Percentiles rank a stretch among this genome's conserved stretches.
Conservation (phyloP, 169 alveolate species). For the Cryptosporidium tyzzeri region DNA sequence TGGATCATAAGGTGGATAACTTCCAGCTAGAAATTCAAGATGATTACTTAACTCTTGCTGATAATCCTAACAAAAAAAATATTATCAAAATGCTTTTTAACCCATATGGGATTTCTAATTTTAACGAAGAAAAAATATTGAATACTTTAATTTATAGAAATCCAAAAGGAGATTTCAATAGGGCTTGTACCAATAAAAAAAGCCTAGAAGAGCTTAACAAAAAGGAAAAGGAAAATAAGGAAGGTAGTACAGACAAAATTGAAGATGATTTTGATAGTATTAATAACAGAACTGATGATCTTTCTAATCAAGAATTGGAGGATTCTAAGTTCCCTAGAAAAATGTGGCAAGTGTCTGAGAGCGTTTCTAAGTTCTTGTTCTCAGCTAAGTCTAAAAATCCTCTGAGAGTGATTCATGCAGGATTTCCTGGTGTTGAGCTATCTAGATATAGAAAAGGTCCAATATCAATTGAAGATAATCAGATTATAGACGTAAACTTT, state of each 20-base stretch:
- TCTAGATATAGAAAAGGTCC: conserved; percentile 73
- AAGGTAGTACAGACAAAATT: background rate
- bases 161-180: conserved; percentile 75
- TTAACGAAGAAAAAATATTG: conserved; percentile 13
- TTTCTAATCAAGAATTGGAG: background rate
- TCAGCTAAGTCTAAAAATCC: conserved; percentile 44
- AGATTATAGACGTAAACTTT: conserved; percentile 25
- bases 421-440: conserved; percentile 66
- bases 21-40: conserved; percentile 18
- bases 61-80: conserved; percentile 25
- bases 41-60: conserved; percentile 37
- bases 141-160: conserved; percentile 60
- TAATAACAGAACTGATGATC: background rate
- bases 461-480: conserved; percentile 13
- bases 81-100: conserved; percentile 31
- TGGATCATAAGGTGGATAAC: background rate
- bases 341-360: conserved; percentile 63
- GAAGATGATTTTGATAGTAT: background rate
- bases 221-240: background rate
- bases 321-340: conserved; percentile 63
- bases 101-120: conserved; percentile 38
- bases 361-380: conserved; percentile 26
- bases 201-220: conserved; percentile 6
- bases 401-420: conserved; percentile 65
- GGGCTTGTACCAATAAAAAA: conserved; percentile 23